phyloP scores from a whole-genome alignment of 1,284 basidiomycete species.

The Ganoderma leucocontextum region DNA sequence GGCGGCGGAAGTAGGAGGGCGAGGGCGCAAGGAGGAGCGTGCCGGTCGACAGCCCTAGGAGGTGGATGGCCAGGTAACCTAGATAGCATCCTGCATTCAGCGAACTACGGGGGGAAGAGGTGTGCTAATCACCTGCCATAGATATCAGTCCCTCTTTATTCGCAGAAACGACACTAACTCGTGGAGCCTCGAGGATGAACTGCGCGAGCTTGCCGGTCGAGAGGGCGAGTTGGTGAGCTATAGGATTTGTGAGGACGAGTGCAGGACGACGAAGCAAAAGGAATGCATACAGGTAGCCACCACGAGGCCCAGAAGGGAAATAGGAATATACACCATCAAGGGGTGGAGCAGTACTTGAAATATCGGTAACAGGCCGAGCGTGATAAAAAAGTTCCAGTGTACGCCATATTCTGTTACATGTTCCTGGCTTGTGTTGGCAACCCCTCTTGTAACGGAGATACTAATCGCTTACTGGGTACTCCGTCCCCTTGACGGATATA shows the following conservation, averaged over 20 bases:
- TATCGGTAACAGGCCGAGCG: constrained; percentile 84
- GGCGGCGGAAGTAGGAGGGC: constrained; percentile 72
- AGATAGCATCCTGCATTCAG: constrained; percentile 36
- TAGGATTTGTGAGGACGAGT: not conserved
- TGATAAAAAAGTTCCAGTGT: constrained; percentile 99
- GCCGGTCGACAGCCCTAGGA: constrained; percentile 86
- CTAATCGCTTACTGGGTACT: constrained; percentile 81
- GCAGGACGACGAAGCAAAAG: not conserved
- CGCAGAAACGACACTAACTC: constrained; percentile 71
- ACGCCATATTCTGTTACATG: constrained; percentile 96
- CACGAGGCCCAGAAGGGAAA: constrained; percentile 71
- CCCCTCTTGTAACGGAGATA: too few species aligned
- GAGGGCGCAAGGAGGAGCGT: constrained; percentile 83
- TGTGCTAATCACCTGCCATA: constrained; percentile 63
- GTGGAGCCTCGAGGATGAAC: constrained; percentile 72
- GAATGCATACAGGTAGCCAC: constrained; percentile 52
- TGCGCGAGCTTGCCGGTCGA: constrained; percentile 61
- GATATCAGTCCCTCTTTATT: constrained; percentile 95
- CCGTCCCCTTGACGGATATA: constrained; percentile 89
- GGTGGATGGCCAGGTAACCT: constrained; percentile 93
- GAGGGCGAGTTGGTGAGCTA: constrained; percentile 78
- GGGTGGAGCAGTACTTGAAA: constrained; percentile 79
- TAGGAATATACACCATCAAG: constrained; percentile 61
- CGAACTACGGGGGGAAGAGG: not conserved
- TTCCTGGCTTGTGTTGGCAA: constrained; percentile 64